Evolutionary conservation across 78 protist genomes (phyloP), one percentile per base, ranked within the genome.

Genomic region (Dictyostelium brefeldianum): DNA sequence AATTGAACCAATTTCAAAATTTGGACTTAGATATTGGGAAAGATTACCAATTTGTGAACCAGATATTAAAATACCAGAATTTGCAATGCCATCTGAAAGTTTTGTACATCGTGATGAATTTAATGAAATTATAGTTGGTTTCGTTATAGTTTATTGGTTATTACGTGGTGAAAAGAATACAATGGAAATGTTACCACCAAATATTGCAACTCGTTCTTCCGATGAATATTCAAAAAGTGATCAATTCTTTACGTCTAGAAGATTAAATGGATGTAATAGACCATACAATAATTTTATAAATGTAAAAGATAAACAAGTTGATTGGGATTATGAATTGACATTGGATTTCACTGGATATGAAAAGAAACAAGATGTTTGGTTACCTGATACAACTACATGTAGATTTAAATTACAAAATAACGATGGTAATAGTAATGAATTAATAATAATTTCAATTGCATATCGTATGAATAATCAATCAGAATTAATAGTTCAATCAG

Each of bases 111-210:
- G 69, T 50, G 89, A 81, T 69, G 89, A 81, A 29, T 81, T 81
- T 17, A 81, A 81, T 81, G 89, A 81, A 36, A 64, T 81, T 20
- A 69, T 81, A 8, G 89, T 81, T n/a, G 89, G 69, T 17, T 81
- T 81, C 36, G 89, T 81, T 31, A 81, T 81, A n/a, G 79, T 81
- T 4, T 81, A 81, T 67, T 81, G 89, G 89, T 15, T 81, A 74
- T 25, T 67, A 51, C n/a, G 89, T 41, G 89, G 89, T 48, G 89
- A 81, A 51, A 81, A 81, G 48, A 73, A 81, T 81, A 51, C 89
- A 67, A n/a, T 29, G 78, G 79, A 81, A 22, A 81, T 81, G 89
- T 20, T 81, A 81, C 89, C 89, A 47, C 89, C 89, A 64, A 81
- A 81, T 69, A 74, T 81, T 10, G 65, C 67, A 29, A 67, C 89